Evolutionary conservation across 768 basidiomycete genomes (phyloP).

Genomic region (Krasilnikovozyma curviuscula): DNA sequence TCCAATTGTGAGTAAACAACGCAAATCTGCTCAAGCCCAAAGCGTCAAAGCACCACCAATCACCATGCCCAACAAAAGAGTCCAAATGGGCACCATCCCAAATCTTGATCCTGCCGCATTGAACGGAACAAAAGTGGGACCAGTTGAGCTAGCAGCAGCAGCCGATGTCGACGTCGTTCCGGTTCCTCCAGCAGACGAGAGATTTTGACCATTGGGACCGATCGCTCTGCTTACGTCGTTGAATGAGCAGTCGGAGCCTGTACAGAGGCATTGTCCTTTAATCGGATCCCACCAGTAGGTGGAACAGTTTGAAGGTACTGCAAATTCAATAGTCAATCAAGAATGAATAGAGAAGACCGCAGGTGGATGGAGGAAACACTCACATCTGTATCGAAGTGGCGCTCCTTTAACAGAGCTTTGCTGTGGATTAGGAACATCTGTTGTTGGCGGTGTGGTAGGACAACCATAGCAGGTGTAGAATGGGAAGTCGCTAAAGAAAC

Average conservation of each 20-base stretch:
- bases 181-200: conserved; percentile 44
- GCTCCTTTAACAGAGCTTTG: conserved; percentile 36
- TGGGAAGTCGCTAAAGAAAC: conserved; percentile 53
- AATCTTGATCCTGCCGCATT: too few species aligned
- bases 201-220: conserved; percentile 50
- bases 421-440: conserved; percentile 44
- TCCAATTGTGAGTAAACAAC: too few species aligned
- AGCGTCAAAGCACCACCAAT: too few species aligned
- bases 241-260: conserved; percentile 39
- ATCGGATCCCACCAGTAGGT: conserved; percentile 70
- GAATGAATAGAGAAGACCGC: not conserved
- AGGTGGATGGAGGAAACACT: conserved; percentile 16
- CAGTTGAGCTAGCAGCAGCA: too few species aligned
- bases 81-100: too few species aligned
- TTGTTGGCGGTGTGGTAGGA: conserved; percentile 29
- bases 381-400: conserved; percentile 39
- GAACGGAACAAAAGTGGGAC: too few species aligned
- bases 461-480: conserved; percentile 44
- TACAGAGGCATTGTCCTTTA: conserved; percentile 44
- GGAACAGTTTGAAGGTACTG: conserved; percentile 51
- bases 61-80: too few species aligned
- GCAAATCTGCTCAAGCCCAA: too few species aligned
- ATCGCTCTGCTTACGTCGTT: conserved; percentile 44
- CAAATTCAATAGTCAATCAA: not conserved
- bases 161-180: conserved; percentile 20